Evolutionary conservation across 192 early-diverging fungal genomes (phyloP), one percentile per base, ranked within the genome.

Genomic region (Entomortierella lignicola): DNA sequence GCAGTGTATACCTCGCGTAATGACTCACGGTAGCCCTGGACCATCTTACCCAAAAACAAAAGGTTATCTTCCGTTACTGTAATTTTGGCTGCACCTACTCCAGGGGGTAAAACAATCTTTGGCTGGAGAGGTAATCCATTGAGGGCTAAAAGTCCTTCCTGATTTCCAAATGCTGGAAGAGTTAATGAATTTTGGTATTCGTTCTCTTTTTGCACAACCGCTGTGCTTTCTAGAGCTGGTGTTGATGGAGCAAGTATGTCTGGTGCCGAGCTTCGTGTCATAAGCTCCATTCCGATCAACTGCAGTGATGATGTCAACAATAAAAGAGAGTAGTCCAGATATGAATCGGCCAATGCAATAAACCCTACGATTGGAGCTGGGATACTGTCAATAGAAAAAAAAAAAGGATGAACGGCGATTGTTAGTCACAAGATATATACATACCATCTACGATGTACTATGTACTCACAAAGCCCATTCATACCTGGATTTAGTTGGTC

Each of bases 251-350:
- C 21, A 18, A 21, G 25, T 13, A 34, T 29, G 8, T 31, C 41
- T 54, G 5, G 34, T 52, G 25, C 41, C 34, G 29, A 4, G 17
- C 15, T 32, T 55, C 55, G 70, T 2, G 69, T 43, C 11, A 85
- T 77, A 44, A 90, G 69, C 55, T 85, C 55, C 23, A 87, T 62
- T 25, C 90, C 89, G 51, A 89, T 82, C 2, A 92, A 69, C 47
- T 88, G 85, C 44, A 74, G 82, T 17, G 87, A 82, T 0, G 84
- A 81, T 10, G 90, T 88, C 50, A 92, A 50, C 8, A 87, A 70
- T 20, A 95, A 51, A 17, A 92, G 68, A 29, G 90, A 91, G 63
- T 92, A 92, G n/a, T 92, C 91, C 34, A 95, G 80, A 55, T 89
- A 94, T 3, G 86, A 60, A 53, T 93, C 92, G 4, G 85, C 86